A percentile compares a stretch with the other conserved stretches of the same genome.
Evolutionary conservation across 129 eudicot genomes (phyloP).

Genomic region (Helianthus annuus): DNA sequence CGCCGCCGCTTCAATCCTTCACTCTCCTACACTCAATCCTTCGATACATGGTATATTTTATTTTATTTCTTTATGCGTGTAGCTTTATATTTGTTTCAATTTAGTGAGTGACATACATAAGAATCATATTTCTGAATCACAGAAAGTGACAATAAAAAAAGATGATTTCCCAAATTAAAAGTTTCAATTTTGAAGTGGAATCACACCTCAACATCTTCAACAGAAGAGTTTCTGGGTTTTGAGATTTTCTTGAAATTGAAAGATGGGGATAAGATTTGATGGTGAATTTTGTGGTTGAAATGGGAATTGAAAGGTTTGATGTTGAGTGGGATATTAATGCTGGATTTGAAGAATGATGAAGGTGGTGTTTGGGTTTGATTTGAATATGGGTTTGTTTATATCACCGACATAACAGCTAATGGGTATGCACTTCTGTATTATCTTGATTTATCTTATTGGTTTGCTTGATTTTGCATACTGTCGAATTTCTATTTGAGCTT

Average conservation of each 20-base stretch:
- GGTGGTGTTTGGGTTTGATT: neutral
- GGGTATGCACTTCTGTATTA: too few species aligned
- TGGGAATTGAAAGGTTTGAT: conserved; percentile 22
- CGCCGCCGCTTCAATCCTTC: too few species aligned
- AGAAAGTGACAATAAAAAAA: conserved; percentile 48
- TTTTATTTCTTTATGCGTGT: too few species aligned
- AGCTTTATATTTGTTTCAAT: neutral
- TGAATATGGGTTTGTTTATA: too few species aligned
- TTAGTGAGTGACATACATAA: conserved; percentile 40
- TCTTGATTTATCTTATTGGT: too few species aligned
- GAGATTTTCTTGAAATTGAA: conserved; percentile 35
- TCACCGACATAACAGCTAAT: too few species aligned
- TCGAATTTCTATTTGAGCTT: too few species aligned
- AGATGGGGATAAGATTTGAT: conserved; percentile 33
- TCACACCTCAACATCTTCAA: conserved; percentile 67
- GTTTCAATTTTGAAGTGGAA: neutral
- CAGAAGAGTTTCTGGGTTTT: conserved; percentile 39
- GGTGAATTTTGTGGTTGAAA: conserved; percentile 31
- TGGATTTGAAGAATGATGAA: conserved; percentile 33
- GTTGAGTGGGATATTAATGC: conserved; percentile 28
- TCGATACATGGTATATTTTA: too few species aligned
- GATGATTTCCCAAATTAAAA: neutral
- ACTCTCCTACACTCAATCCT: too few species aligned
- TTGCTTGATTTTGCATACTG: too few species aligned
- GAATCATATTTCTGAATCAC: conserved; percentile 65